These are phyloP conservation scores for Rhizophora apiculata DNA, from an alignment of 345 rosid species.

Conservation along the genomic window DNA sequence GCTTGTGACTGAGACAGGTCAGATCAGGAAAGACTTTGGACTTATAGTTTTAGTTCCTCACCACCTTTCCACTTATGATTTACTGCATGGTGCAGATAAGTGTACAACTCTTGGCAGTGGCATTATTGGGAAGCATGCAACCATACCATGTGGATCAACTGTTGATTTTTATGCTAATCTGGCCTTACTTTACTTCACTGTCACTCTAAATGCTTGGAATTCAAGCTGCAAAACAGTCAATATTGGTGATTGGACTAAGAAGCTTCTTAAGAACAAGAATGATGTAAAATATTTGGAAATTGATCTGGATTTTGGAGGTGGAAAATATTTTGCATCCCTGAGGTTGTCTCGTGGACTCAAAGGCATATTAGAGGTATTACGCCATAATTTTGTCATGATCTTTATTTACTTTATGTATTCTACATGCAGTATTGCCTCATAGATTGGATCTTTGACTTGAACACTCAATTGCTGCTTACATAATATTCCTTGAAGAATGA, in stretches of 20 bases:
- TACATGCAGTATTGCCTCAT: neutral
- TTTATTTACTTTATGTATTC: conserved; percentile 10
- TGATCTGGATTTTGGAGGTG: conserved; percentile 81
- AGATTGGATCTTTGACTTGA: conserved; percentile 11
- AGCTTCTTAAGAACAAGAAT: conserved; percentile 57
- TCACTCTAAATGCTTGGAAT: conserved; percentile 55
- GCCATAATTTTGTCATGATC: conserved; percentile 1
- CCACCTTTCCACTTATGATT: conserved; percentile 16
- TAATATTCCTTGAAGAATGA: no score
- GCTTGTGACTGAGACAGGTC: conserved; percentile 68
- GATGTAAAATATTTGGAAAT: conserved; percentile 55
- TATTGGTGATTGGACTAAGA: conserved; percentile 84
- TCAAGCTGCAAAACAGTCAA: conserved; percentile 76
- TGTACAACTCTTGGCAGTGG: conserved; percentile 28
- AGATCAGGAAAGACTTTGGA: conserved; percentile 28
- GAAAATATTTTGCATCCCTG: conserved; percentile 67
- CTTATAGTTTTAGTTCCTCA: conserved; percentile 11
- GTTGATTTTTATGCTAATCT: conserved; percentile 81
- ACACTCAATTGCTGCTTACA: no score
- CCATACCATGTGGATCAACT: conserved; percentile 65
- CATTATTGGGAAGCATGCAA: conserved; percentile 69
- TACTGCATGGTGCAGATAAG: conserved; percentile 47
- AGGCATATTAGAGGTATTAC: conserved; percentile 78
- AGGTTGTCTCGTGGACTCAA: conserved; percentile 74
- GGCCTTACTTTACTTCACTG: conserved; percentile 54